Evolutionary conservation across 208 protist genomes (phyloP).

Genomic region (Leishmania tarentolae): DNA sequence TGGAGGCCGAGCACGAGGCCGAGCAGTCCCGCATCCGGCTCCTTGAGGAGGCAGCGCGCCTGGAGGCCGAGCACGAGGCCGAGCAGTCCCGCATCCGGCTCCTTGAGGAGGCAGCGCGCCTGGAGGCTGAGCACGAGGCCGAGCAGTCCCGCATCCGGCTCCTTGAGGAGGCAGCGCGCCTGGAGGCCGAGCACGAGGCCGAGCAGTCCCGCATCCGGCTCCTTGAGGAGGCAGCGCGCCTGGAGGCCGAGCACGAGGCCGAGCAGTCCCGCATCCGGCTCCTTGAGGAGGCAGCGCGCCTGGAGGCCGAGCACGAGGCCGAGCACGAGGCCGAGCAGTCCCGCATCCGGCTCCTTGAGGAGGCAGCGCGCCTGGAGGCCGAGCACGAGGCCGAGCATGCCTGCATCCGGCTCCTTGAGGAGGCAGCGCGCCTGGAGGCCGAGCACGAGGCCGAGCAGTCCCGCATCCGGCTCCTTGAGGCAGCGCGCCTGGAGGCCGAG

Average conservation of each 20-base stretch:
- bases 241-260: background rate
- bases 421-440: background rate
- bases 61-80: background rate
- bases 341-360: background rate
- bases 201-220: background rate
- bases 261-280: no score
- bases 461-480: background rate
- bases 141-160: no score
- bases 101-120: conserved; percentile 6
- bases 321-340: background rate
- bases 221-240: conserved; percentile 7
- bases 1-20: background rate
- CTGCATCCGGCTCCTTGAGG: no score
- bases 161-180: background rate
- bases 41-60: conserved; percentile 7
- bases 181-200: conserved; percentile 10
- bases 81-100: background rate
- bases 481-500: background rate
- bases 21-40: no score
- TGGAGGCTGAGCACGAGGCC: conserved; percentile 9
- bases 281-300: conserved; percentile 9
- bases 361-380: conserved; percentile 2
- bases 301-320: conserved; percentile 4
- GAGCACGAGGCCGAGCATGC: conserved; percentile 15
- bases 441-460: background rate